phyloP scores from a whole-genome alignment of 192 early-diverging fungal genomes.

The Podila horticola region DNA sequence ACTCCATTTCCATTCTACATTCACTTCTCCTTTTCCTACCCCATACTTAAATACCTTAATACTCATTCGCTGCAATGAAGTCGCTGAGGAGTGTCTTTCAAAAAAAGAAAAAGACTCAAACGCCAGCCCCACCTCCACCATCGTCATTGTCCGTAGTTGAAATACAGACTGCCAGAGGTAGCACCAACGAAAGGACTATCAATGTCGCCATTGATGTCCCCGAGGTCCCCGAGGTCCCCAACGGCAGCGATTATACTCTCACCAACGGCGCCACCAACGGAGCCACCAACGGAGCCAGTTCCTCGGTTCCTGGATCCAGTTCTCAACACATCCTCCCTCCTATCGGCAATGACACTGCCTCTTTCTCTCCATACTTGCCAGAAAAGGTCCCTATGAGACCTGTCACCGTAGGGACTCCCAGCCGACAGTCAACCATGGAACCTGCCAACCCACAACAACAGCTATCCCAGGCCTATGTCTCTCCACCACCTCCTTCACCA shows the following conservation, averaged over 20 bases:
- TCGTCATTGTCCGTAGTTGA: background rate
- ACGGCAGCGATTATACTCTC: too few species aligned
- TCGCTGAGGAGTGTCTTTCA: constrained; percentile 25
- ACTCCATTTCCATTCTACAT: too few species aligned
- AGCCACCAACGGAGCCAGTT: constrained; percentile 4
- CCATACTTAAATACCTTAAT: background rate
- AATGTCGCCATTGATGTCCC: too few species aligned
- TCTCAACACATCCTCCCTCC: constrained; percentile 1
- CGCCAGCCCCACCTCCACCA: background rate
- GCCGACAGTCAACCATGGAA: background rate
- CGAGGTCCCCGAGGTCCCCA: too few species aligned
- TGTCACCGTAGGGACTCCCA: background rate
- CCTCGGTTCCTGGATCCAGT: background rate
- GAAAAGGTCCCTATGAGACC: too few species aligned
- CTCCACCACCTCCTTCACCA: background rate
- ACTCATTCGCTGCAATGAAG: constrained; percentile 12
- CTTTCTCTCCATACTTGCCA: background rate
- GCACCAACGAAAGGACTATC: too few species aligned
- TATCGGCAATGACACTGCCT: constrained; percentile 1
- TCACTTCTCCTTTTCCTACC: background rate
- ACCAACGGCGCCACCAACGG: constrained; percentile 6
- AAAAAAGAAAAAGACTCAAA: constrained; percentile 21
- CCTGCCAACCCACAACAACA: background rate
- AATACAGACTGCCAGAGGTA: too few species aligned
- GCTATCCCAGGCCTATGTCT: constrained; percentile 4